Evolutionary conservation across 2,329 filamentous ascomycete species (phyloP).

Genomic region (Hymenoscyphus linearis): DNA sequence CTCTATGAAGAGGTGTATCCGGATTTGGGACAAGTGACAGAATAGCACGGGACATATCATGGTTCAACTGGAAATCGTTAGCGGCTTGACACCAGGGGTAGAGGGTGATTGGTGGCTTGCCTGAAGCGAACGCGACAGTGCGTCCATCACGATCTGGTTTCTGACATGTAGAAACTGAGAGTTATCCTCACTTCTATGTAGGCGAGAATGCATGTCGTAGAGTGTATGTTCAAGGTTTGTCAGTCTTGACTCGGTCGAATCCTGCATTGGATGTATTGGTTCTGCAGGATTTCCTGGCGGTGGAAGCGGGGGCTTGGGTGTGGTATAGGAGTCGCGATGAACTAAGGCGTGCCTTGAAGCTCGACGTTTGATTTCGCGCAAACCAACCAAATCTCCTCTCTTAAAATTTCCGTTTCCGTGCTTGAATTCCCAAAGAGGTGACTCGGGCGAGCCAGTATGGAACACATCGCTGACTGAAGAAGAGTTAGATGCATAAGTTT

Average conservation of each 20-base stretch:
- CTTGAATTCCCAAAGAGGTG: conserved; percentile 97
- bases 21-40: conserved; percentile 67
- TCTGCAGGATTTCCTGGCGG: conserved; percentile 84
- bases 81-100: conserved; percentile 50
- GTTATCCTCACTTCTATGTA: conserved; percentile 79
- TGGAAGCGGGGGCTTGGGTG: conserved; percentile 66
- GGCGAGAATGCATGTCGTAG: conserved; percentile 70
- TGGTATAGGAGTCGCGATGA: conserved; percentile 82
- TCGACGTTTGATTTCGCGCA: conserved; percentile 92
- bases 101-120: conserved; percentile 36
- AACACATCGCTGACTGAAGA: conserved; percentile 90
- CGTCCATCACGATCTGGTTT: conserved; percentile 77
- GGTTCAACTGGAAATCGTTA: conserved; percentile 59
- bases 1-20: conserved; percentile 73
- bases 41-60: conserved; percentile 74
- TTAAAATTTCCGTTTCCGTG: conserved; percentile 98
- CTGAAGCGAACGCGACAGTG: conserved; percentile 66
- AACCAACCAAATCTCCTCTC: conserved; percentile 80
- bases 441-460: conserved; percentile 88
- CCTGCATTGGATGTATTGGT: conserved; percentile 63
- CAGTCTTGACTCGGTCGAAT: conserved; percentile 71
- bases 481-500: conserved; percentile 10
- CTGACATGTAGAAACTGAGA: conserved; percentile 73
- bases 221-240: conserved; percentile 73
- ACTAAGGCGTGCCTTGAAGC: conserved; percentile 91